Evolutionary conservation across 2,329 filamentous ascomycete genomes (phyloP).

Genomic region (Ophiostoma populinum): DNA sequence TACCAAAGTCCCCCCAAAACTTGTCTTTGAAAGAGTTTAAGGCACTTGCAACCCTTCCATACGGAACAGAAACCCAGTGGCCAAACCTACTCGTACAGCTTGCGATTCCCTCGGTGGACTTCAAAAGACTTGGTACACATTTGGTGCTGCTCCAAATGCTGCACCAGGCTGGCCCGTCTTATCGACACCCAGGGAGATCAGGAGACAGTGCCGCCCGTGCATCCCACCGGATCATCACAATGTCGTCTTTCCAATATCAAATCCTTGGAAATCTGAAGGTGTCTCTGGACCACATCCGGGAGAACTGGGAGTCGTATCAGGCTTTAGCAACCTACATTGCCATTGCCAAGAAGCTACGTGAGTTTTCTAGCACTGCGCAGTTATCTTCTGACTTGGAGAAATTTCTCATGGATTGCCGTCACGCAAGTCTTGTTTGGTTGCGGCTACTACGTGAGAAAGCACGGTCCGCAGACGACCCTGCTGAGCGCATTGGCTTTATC

Average conservation of each 20-base stretch:
- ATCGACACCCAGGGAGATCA: background rate
- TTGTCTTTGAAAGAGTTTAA: constrained; percentile 38
- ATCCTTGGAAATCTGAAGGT: too few relatives aligned
- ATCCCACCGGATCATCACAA: constrained; percentile 21
- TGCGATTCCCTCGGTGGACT: constrained; percentile 27
- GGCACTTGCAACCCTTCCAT: constrained; percentile 28
- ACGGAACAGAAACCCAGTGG: constrained; percentile 34
- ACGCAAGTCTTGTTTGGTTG: constrained; percentile 13
- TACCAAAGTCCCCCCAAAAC: constrained; percentile 26
- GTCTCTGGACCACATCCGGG: constrained; percentile 22
- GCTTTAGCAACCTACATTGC: constrained; percentile 22
- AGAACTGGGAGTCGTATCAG: constrained; percentile 33
- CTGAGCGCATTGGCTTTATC: background rate
- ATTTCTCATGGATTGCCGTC: constrained; percentile 21
- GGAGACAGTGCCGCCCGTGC: constrained; percentile 17
- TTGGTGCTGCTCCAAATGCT: constrained; percentile 31
- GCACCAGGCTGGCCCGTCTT: constrained; percentile 26
- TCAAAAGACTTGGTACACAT: constrained; percentile 29
- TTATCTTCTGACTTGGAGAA: too few relatives aligned
- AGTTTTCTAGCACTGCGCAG: too few relatives aligned
- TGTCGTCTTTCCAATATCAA: constrained; percentile 18
- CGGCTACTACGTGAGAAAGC: background rate
- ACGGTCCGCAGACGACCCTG: background rate
- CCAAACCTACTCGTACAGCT: constrained; percentile 36
- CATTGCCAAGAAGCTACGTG: constrained; percentile 24